phyloP scores from a whole-genome alignment of 129 eudicot genomes.

The Ambrosia artemisiifolia region DNA sequence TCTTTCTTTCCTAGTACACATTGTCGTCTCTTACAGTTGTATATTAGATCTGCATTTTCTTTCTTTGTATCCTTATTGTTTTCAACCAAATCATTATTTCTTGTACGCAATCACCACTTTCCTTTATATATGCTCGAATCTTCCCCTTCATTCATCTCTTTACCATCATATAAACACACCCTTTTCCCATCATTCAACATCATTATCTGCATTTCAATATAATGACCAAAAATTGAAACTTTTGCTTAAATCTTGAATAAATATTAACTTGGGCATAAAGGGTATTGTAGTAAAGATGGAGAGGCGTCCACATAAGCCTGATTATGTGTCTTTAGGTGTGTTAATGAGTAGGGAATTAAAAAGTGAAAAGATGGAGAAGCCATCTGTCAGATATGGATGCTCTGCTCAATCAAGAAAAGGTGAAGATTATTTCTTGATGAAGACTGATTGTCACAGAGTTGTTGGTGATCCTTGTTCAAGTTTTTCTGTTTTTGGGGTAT shows the following conservation, averaged over 20 bases:
- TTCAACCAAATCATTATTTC: conserved; percentile 16
- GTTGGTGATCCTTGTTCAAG: conserved; percentile 55
- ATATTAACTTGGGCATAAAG: background rate
- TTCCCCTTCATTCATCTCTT: conserved; percentile 1
- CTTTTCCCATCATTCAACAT: background rate
- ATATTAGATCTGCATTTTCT: conserved; percentile 43
- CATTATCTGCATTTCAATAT: background rate
- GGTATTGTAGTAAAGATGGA: conserved; percentile 32
- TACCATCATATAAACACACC: conserved; percentile 8
- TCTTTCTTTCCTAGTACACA: too few relatives aligned
- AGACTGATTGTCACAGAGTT: conserved; percentile 70
- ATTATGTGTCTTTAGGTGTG: conserved; percentile 68
- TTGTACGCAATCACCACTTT: conserved; percentile 1
- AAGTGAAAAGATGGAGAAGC: conserved; percentile 83
- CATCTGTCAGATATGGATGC: conserved; percentile 56
- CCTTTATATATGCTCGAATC: background rate
- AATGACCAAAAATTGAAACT: background rate
- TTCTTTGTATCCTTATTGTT: background rate
- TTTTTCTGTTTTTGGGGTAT: conserved; percentile 79
- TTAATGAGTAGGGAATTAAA: conserved; percentile 58
- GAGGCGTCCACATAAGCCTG: conserved; percentile 37
- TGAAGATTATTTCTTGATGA: conserved; percentile 67
- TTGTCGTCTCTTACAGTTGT: conserved; percentile 11
- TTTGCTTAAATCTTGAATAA: background rate
- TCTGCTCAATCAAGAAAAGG: conserved; percentile 80